These are phyloP conservation scores for Paramarasmius palmivorus DNA, from an alignment of 1,284 basidiomycete species.

Conservation along the genomic window DNA sequence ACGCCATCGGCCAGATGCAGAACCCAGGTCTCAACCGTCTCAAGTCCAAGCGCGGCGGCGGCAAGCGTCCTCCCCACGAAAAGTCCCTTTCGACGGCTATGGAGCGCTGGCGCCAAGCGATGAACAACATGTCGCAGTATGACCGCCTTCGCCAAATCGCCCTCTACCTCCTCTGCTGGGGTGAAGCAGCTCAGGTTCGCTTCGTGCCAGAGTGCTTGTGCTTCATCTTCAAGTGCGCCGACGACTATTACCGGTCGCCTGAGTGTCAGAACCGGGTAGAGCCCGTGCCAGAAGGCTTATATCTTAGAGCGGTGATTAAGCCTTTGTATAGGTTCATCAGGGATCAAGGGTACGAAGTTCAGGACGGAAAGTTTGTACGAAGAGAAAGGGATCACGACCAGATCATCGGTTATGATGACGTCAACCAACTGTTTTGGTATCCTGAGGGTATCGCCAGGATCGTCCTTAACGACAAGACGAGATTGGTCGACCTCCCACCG, in stretches of 20 bases:
- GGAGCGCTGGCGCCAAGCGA: slow-evolving; percentile 94
- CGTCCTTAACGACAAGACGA: slow-evolving; percentile 86
- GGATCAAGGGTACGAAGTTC: slow-evolving; percentile 97
- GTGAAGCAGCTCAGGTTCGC: slow-evolving; percentile 98
- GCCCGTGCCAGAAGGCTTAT: slow-evolving; percentile 93
- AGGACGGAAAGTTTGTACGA: slow-evolving; percentile 94
- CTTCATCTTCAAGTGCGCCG: slow-evolving; percentile 99
- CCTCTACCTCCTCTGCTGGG: slow-evolving; percentile 95
- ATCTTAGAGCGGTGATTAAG: slow-evolving; percentile 89
- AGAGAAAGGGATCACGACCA: slow-evolving; percentile 92
- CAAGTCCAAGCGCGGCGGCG: slow-evolving; percentile 58
- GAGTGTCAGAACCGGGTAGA: slow-evolving; percentile 96
- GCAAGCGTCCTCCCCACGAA: slow-evolving; percentile 55
- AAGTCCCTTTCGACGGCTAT: slow-evolving; percentile 89
- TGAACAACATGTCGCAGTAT: slow-evolving; percentile 99
- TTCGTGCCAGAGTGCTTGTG: slow-evolving; percentile 97
- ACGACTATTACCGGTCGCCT: slow-evolving; percentile 99
- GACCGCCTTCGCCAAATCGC: slow-evolving; percentile 97
- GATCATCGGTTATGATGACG: slow-evolving; percentile 98
- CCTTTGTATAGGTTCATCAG: slow-evolving; percentile 97
- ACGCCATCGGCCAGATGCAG: slow-evolving; percentile 91
- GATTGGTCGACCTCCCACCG: slow-evolving; percentile 87
- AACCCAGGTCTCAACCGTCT: slow-evolving; percentile 89
- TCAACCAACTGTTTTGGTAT: slow-evolving; percentile 99
- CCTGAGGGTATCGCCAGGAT: slow-evolving; percentile 97